Evolutionary conservation across 768 basidiomycete species (phyloP).

Genomic region (Pilatotrama ljubarskyi): DNA sequence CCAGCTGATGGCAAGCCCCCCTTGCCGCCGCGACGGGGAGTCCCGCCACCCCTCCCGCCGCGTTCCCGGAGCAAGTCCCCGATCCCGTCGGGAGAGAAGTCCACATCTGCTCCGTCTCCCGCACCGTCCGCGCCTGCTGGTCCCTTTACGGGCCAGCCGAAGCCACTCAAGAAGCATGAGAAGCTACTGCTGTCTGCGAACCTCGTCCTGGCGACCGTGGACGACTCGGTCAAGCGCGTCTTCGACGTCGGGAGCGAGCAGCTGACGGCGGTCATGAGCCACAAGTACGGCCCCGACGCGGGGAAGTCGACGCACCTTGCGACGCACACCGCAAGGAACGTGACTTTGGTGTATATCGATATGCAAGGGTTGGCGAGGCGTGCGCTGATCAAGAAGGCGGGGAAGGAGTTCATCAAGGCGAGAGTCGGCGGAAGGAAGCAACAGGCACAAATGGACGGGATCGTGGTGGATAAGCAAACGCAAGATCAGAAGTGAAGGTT

Average conservation of each 20-base stretch:
- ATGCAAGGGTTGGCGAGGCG: constrained; percentile 68
- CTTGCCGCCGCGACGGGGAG: constrained; percentile 1
- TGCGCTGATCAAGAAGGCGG: constrained; percentile 65
- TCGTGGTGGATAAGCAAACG: constrained; percentile 15
- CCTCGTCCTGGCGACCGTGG: constrained; percentile 62
- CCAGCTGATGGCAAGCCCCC: constrained; percentile 6
- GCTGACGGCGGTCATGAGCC: constrained; percentile 48
- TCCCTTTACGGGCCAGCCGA: background rate
- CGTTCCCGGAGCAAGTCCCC: constrained; percentile 17
- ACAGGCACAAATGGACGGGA: constrained; percentile 12
- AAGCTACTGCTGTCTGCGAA: constrained; percentile 63
- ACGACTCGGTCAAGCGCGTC: constrained; percentile 54
- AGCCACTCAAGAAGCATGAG: constrained; percentile 36
- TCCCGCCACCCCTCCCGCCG: constrained; percentile 5
- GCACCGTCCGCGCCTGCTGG: background rate
- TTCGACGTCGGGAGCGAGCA: constrained; percentile 51
- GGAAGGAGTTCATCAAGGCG: constrained; percentile 57
- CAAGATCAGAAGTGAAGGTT: background rate
- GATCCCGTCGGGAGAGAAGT: background rate
- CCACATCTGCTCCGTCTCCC: background rate
- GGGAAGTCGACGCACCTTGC: constrained; percentile 58
- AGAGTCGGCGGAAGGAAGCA: constrained; percentile 28
- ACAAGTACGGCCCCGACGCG: constrained; percentile 63
- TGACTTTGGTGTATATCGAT: constrained; percentile 77
- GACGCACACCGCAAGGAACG: constrained; percentile 67